These are phyloP conservation scores for Phytophthora cactorum DNA, from an alignment of 352 stramenopile species.

Conservation along the genomic window DNA sequence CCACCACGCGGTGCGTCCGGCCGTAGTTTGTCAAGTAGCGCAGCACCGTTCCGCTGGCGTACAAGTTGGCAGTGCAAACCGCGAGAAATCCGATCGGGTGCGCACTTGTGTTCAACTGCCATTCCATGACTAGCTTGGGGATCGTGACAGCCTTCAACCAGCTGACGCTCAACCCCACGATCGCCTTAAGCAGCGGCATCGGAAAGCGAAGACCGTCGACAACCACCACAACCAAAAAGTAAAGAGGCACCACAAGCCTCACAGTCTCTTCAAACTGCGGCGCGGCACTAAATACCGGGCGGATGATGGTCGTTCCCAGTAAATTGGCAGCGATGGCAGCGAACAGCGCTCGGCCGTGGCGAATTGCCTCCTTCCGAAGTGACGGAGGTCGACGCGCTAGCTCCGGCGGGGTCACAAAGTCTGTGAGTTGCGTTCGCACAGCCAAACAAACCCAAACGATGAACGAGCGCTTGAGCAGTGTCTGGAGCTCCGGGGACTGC, in stretches of 20 bases:
- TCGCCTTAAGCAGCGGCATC: constrained; percentile 48
- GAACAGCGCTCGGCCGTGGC: constrained; percentile 54
- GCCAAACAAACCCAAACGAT: constrained; percentile 68
- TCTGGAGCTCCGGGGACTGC: constrained; percentile 51
- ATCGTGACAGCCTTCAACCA: constrained; percentile 82
- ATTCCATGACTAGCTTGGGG: constrained; percentile 68
- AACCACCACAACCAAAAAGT: constrained; percentile 50
- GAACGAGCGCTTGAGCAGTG: constrained; percentile 58
- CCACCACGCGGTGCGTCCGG: constrained; percentile 40
- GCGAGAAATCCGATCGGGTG: constrained; percentile 68
- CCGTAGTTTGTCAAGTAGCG: constrained; percentile 63
- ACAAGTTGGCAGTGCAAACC: constrained; percentile 74
- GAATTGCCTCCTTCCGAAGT: constrained; percentile 34
- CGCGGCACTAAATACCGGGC: constrained; percentile 56
- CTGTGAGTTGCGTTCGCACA: constrained; percentile 48
- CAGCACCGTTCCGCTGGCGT: constrained; percentile 64
- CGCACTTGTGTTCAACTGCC: constrained; percentile 48
- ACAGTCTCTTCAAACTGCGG: constrained; percentile 69
- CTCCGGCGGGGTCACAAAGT: constrained; percentile 45
- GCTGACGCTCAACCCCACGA: constrained; percentile 63
- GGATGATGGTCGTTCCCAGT: constrained; percentile 69
- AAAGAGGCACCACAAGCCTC: constrained; percentile 64
- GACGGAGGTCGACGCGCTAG: constrained; percentile 40
- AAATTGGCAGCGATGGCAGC: constrained; percentile 68
- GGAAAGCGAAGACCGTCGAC: constrained; percentile 52